Conservation (phyloP, 352 stramenopile genomes). For the Nothophytophthora sp. region DNA sequence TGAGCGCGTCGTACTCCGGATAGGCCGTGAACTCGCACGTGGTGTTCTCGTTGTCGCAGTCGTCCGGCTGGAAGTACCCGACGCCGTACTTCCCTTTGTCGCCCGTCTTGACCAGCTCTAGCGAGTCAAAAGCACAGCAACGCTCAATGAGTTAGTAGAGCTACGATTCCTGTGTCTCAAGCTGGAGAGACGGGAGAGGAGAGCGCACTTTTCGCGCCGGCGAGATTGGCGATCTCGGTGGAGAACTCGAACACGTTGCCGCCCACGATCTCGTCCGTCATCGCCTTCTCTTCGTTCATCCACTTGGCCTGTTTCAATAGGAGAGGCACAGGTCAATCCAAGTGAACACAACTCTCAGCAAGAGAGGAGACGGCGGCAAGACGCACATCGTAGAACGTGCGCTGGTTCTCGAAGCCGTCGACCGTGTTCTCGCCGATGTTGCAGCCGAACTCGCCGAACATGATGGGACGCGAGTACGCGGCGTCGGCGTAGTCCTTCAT, state of each 20-base stretch:
- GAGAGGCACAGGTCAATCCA: neutral
- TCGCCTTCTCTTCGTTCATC: constrained; percentile 82
- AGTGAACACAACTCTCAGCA: neutral
- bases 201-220: constrained; percentile 36
- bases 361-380: neutral
- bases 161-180: no score
- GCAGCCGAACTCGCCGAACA: constrained; percentile 76
- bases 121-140: neutral
- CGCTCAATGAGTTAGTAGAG: neutral
- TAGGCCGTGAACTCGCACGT: constrained; percentile 57
- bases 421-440: constrained; percentile 66
- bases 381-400: constrained; percentile 64
- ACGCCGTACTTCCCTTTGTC: constrained; percentile 62
- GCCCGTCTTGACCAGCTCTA: constrained; percentile 42
- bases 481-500: constrained; percentile 57
- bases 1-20: constrained; percentile 59
- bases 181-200: neutral
- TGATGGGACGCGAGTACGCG: constrained; percentile 53
- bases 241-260: constrained; percentile 85
- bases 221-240: constrained; percentile 69
- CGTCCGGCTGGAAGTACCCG: constrained; percentile 64
- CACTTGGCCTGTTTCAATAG: constrained; percentile 67
- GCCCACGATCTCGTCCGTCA: constrained; percentile 72
- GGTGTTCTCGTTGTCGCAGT: constrained; percentile 53
- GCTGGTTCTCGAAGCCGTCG: constrained; percentile 59